Evolutionary conservation across 2,329 filamentous ascomycete genomes (phyloP).

Genomic region (Phialemonium atrogriseum): DNA sequence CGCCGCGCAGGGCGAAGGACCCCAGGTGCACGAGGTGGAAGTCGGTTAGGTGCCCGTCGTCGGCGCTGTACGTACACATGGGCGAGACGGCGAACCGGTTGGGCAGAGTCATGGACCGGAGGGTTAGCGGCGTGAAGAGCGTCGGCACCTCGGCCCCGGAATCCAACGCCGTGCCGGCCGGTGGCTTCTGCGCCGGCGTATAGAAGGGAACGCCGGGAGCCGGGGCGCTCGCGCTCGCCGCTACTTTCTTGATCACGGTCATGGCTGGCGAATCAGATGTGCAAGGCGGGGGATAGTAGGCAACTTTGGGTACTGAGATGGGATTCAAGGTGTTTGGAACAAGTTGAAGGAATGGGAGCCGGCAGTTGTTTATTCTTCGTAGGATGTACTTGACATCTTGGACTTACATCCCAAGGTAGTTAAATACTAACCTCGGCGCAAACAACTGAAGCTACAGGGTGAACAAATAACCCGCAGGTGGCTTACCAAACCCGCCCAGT

Average conservation of each 20-base stretch:
- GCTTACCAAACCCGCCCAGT: too few species aligned
- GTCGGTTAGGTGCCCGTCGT: conserved; percentile 62
- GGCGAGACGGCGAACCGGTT: conserved; percentile 50
- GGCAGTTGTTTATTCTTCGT: too few species aligned
- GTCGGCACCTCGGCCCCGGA: conserved; percentile 34
- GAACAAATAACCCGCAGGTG: too few species aligned
- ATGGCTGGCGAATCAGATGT: too few species aligned
- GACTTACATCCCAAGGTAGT: too few species aligned
- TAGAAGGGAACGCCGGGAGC: conserved; percentile 41
- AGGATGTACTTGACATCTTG: too few species aligned
- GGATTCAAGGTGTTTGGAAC: not conserved
- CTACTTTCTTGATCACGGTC: conserved; percentile 10
- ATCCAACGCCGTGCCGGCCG: conserved; percentile 36
- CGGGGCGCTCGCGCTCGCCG: conserved; percentile 23
- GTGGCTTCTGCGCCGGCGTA: conserved; percentile 44
- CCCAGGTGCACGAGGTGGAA: conserved; percentile 81
- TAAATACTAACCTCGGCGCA: too few species aligned
- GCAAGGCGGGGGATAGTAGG: too few species aligned
- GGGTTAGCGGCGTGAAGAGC: conserved; percentile 46
- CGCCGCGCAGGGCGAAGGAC: conserved; percentile 67
- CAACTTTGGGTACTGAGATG: too few species aligned
- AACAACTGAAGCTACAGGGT: too few species aligned
- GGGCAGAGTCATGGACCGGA: conserved; percentile 42
- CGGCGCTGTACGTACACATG: conserved; percentile 53
- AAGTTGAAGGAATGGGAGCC: too few species aligned